Conservation (phyloP, 805 yeast species). For the Candida suzukii region DNA sequence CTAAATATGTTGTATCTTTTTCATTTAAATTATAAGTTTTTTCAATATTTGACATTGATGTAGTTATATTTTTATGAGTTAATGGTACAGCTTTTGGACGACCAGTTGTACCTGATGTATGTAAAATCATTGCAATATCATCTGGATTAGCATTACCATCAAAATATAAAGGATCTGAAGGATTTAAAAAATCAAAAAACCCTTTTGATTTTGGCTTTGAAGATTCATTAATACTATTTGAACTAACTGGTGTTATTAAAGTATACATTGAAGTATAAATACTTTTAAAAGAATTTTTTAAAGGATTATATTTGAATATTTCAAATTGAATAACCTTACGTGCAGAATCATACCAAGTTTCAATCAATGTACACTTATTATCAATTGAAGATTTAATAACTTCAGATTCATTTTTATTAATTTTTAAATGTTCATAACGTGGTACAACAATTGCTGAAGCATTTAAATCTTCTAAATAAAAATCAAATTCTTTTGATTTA, state of each 20-base stretch:
- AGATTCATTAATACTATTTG: too few species aligned
- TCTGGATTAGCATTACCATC: constrained; percentile 30
- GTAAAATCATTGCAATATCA: constrained; percentile 59
- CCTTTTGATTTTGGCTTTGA: neutral
- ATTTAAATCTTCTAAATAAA: constrained; percentile 54
- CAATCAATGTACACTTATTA: constrained; percentile 42
- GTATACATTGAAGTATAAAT: neutral
- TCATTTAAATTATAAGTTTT: constrained; percentile 46
- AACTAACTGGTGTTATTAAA: neutral
- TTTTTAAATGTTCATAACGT: constrained; percentile 33
- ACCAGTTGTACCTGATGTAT: constrained; percentile 74
- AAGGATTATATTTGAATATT: constrained; percentile 10
- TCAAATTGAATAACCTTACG: constrained; percentile 36
- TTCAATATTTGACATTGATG: constrained; percentile 52
- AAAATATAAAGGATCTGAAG: neutral
- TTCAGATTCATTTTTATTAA: constrained; percentile 9
- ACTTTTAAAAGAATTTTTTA: neutral
- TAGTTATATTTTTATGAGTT: constrained; percentile 55
- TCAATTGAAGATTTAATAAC: constrained; percentile 45
- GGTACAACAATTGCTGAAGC: constrained; percentile 55
- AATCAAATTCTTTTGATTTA: constrained; percentile 54
- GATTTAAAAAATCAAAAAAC: neutral
- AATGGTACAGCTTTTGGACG: constrained; percentile 71
- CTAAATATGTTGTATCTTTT: constrained; percentile 51
- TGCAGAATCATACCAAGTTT: constrained; percentile 37